These are phyloP conservation scores for Gentiana dahurica DNA, from an alignment of 257 asterid species.

Conservation along the genomic window DNA sequence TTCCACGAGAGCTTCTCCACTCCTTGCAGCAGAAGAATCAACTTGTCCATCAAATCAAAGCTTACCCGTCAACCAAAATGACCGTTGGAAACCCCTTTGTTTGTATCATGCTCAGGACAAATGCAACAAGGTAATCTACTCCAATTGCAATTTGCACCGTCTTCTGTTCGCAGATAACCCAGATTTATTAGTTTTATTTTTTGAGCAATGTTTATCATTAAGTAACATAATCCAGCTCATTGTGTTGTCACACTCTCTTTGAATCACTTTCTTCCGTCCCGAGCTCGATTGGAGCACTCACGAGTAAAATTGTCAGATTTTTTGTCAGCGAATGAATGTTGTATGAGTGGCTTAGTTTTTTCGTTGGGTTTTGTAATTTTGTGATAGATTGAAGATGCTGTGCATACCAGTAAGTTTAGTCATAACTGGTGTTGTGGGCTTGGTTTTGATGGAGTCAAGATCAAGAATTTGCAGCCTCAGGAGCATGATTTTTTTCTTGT, in stretches of 20 bases:
- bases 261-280: no score
- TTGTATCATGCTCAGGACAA: constrained; percentile 68
- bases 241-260: no score
- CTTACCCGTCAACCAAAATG: constrained; percentile 9
- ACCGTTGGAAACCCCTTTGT: constrained; percentile 78
- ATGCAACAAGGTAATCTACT: constrained; percentile 67
- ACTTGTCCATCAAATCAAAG: constrained; percentile 22
- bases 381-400: constrained; percentile 56
- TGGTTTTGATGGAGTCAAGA: constrained; percentile 17
- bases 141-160: not conserved
- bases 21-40: constrained; percentile 24
- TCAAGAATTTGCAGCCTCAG: constrained; percentile 34
- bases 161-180: not conserved
- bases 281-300: no score
- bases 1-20: constrained; percentile 20
- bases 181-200: not conserved
- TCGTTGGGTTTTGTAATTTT: not conserved
- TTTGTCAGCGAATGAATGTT: no score
- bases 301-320: no score
- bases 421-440: constrained; percentile 51
- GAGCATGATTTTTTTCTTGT: constrained; percentile 73
- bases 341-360: not conserved
- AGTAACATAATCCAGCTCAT: no score
- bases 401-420: constrained; percentile 53
- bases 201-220: not conserved